Percentiles rank a stretch among this genome's conserved stretches.
phyloP scores from a whole-genome alignment of 1,284 basidiomycete species.

The Exobasidium cylindrosporum region DNA sequence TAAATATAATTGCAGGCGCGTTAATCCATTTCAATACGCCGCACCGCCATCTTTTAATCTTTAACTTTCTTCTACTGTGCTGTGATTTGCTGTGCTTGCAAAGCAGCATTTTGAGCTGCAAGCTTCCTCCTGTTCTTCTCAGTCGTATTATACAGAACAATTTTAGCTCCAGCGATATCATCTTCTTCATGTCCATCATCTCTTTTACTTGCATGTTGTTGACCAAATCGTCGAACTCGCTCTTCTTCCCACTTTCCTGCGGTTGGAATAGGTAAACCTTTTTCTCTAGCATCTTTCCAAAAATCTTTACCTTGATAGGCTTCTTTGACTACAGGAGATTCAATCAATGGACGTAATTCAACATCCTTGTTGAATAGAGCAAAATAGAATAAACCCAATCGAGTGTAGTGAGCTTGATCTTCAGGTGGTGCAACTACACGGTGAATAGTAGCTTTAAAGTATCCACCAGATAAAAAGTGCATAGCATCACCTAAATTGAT shows the following conservation, averaged over 20 bases:
- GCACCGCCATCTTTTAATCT: too few relatives aligned
- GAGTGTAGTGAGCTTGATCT: conserved; percentile 55
- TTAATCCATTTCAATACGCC: too few relatives aligned
- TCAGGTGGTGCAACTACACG: conserved; percentile 57
- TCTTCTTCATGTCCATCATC: conserved; percentile 45
- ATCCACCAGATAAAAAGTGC: conserved; percentile 49
- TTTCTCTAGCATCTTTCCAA: conserved; percentile 30
- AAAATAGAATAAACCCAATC: conserved; percentile 58
- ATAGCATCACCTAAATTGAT: conserved; percentile 53
- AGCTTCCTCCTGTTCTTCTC: conserved; percentile 8
- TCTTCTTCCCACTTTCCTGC: conserved; percentile 50
- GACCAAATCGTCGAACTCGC: conserved; percentile 50
- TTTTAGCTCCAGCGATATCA: background rate
- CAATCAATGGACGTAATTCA: conserved; percentile 44
- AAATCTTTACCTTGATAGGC: conserved; percentile 35
- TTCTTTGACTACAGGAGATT: conserved; percentile 48
- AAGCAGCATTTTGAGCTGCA: background rate
- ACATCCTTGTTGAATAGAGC: conserved; percentile 56
- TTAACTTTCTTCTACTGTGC: background rate
- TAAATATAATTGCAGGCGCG: too few relatives aligned
- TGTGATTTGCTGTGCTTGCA: background rate
- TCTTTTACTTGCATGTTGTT: conserved; percentile 45
- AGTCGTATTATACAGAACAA: conserved; percentile 8
- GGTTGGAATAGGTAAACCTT: conserved; percentile 38
- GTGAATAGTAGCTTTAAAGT: conserved; percentile 57